These are phyloP conservation scores for Brachypodium distachyon DNA, from an alignment of 202 grass and related monocot genomes.

Conservation along the genomic window DNA sequence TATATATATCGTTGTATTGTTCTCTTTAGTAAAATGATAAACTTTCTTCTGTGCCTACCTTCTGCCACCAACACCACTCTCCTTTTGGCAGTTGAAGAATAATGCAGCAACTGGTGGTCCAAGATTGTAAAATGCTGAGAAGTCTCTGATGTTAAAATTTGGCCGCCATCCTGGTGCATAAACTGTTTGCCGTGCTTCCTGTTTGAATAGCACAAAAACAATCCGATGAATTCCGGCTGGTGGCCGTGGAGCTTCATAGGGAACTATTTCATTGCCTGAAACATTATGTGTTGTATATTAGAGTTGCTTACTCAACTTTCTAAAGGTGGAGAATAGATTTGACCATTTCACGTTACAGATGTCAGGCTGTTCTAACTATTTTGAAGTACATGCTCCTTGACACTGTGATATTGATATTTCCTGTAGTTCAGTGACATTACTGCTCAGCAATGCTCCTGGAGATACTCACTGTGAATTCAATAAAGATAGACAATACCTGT, in stretches of 20 bases:
- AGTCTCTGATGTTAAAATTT: constrained; percentile 90
- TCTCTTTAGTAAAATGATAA: constrained; percentile 17
- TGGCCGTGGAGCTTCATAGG: constrained; percentile 71
- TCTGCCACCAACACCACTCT: constrained; percentile 88
- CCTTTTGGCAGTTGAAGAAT: constrained; percentile 94
- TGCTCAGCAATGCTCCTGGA: not conserved
- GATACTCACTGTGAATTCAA: not conserved
- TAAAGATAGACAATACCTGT: not conserved
- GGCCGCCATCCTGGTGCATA: constrained; percentile 75
- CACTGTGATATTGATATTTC: not conserved
- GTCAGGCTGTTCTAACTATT: constrained; percentile 12
- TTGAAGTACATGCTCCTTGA: not conserved
- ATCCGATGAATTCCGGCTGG: constrained; percentile 85
- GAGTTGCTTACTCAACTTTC: constrained; percentile 7
- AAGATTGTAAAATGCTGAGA: constrained; percentile 75
- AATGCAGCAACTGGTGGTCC: constrained; percentile 65
- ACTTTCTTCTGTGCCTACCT: constrained; percentile 40
- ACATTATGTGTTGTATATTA: constrained; percentile 44
- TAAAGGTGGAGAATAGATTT: constrained; percentile 10
- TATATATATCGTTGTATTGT: not conserved
- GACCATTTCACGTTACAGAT: not conserved
- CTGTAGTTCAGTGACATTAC: not conserved
- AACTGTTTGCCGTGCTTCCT: constrained; percentile 55
- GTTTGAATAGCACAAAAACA: constrained; percentile 90
- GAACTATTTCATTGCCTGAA: constrained; percentile 89